Conservation (phyloP, 352 stramenopile genomes). For the Globisporangium nunn region DNA sequence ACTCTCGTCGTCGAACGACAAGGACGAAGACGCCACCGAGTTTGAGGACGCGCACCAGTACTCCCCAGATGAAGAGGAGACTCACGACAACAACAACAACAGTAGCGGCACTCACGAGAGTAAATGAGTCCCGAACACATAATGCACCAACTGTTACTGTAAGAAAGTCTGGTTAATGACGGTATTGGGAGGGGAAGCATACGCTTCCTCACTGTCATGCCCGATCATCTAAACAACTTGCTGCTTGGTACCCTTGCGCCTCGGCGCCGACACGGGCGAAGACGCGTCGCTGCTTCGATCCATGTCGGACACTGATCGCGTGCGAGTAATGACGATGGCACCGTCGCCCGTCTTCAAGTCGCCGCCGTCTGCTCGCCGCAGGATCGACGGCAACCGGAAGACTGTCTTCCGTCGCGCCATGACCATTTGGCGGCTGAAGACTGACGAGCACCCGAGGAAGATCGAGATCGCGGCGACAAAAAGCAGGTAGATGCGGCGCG, state of each 20-base stretch:
- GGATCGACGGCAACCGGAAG: constrained; percentile 41
- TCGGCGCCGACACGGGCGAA: constrained; percentile 21
- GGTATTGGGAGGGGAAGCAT: no score
- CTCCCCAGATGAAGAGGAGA: neutral
- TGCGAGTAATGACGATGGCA: neutral
- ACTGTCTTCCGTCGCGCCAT: constrained; percentile 52
- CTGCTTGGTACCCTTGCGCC: constrained; percentile 20
- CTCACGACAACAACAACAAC: constrained; percentile 1
- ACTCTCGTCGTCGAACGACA: constrained; percentile 8
- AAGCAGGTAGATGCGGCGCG: constrained; percentile 71
- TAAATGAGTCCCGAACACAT: constrained; percentile 5
- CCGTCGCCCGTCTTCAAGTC: constrained; percentile 17
- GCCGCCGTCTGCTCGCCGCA: constrained; percentile 13
- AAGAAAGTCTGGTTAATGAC: no score
- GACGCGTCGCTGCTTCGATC: constrained; percentile 12
- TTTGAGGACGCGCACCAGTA: constrained; percentile 12
- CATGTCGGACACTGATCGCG: neutral
- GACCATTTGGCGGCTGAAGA: constrained; percentile 71
- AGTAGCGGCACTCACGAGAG: constrained; percentile 4
- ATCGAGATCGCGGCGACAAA: constrained; percentile 77
- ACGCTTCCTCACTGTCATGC: no score
- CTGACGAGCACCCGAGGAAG: constrained; percentile 74
- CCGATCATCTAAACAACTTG: constrained; percentile 5
- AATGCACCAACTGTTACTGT: neutral
- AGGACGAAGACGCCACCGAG: constrained; percentile 9